Percentiles rank a stretch among this genome's conserved stretches.
These are phyloP conservation scores for Trypanosoma grayi DNA, from an alignment of 208 protist genomes.

Conservation along the genomic window DNA sequence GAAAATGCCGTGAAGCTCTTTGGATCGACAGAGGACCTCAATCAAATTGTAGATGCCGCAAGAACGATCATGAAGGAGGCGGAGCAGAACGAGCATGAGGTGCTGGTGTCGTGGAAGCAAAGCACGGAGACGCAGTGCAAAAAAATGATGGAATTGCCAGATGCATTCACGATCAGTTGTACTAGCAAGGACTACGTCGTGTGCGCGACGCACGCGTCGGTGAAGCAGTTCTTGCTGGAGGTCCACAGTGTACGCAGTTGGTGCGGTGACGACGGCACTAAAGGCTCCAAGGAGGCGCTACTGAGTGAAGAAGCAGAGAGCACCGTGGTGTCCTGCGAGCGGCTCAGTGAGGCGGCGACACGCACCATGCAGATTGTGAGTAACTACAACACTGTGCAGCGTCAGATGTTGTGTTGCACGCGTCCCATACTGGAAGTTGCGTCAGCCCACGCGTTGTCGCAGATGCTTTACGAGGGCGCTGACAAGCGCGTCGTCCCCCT, in stretches of 20 bases:
- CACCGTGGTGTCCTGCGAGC: constrained; percentile 45
- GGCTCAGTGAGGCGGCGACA: constrained; percentile 42
- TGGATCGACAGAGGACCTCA: constrained; percentile 33
- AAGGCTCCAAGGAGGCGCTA: constrained; percentile 6
- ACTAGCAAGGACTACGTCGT: constrained; percentile 39
- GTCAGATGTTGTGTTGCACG: constrained; percentile 72
- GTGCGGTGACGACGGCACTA: constrained; percentile 11
- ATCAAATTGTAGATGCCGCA: constrained; percentile 36
- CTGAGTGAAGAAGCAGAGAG: constrained; percentile 39
- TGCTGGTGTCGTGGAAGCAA: constrained; percentile 28
- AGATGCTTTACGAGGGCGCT: constrained; percentile 61
- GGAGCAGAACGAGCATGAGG: constrained; percentile 18
- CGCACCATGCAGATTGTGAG: constrained; percentile 74
- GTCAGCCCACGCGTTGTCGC: constrained; percentile 47
- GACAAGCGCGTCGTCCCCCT: constrained; percentile 45
- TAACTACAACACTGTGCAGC: constrained; percentile 84
- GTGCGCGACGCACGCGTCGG: constrained; percentile 49
- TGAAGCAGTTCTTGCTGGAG: constrained; percentile 71
- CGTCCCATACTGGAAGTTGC: constrained; percentile 60
- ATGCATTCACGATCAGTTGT: constrained; percentile 40
- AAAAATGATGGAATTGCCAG: constrained; percentile 38
- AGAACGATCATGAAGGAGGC: constrained; percentile 31
- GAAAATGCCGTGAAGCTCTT: constrained; percentile 61
- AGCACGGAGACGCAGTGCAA: constrained; percentile 37
- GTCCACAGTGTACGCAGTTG: constrained; percentile 63